These are phyloP conservation scores for Peniophora sp. DNA, from an alignment of 1,284 basidiomycete species.

Conservation along the genomic window DNA sequence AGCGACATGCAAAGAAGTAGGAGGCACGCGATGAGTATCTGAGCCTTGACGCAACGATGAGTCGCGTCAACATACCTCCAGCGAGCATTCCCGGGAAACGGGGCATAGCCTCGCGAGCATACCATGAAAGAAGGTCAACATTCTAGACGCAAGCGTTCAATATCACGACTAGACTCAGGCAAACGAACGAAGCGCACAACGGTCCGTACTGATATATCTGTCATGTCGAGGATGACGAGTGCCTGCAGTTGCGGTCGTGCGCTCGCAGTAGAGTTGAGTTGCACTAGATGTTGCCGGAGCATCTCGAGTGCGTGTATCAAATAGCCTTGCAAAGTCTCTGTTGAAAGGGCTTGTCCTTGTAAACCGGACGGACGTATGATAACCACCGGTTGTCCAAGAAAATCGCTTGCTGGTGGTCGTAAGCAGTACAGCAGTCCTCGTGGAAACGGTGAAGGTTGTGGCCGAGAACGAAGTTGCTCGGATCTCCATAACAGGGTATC, in stretches of 20 bases:
- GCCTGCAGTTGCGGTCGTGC: conserved; percentile 50
- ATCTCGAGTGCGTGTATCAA: conserved; percentile 45
- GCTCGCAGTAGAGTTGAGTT: conserved; percentile 22
- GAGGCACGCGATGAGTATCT: too few species aligned
- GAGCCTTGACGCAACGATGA: not conserved
- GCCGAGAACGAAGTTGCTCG: conserved; percentile 31
- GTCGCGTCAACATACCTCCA: conserved; percentile 40
- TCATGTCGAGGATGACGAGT: conserved; percentile 61
- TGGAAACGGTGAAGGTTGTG: conserved; percentile 17
- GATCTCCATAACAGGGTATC: conserved; percentile 54
- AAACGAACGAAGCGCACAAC: conserved; percentile 36
- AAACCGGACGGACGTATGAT: conserved; percentile 34
- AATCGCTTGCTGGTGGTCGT: conserved; percentile 36
- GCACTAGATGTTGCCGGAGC: conserved; percentile 44
- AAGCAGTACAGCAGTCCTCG: conserved; percentile 41
- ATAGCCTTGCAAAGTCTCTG: conserved; percentile 29
- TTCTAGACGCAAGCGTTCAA: conserved; percentile 28
- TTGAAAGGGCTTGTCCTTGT: conserved; percentile 15
- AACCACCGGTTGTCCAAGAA: conserved; percentile 56
- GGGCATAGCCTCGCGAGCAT: conserved; percentile 55
- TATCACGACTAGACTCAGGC: conserved; percentile 1
- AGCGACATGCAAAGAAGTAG: too few species aligned
- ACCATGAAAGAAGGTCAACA: conserved; percentile 56
- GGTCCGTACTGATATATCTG: conserved; percentile 47
- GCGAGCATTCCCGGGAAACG: conserved; percentile 74